A percentile compares a stretch with the other conserved stretches of the same genome.
These are phyloP conservation scores for Colletotrichum sp. DNA, from an alignment of 2,329 filamentous ascomycete species.

Conservation along the genomic window DNA sequence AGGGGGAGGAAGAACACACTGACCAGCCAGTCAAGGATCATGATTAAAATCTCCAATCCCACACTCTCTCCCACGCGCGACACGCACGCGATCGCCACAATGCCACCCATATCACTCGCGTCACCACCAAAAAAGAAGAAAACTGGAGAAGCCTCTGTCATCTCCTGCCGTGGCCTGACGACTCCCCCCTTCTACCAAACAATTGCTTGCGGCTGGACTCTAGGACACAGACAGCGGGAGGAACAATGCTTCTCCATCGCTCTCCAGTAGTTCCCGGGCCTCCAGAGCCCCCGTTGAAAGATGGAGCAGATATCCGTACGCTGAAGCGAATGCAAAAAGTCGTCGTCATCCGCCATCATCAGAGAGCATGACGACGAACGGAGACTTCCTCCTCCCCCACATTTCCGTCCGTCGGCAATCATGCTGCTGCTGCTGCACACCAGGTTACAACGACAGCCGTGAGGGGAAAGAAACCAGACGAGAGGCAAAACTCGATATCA, in stretches of 20 bases:
- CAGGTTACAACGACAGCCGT: neutral
- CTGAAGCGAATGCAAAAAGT: neutral
- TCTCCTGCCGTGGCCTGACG: neutral
- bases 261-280: neutral
- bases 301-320: neutral
- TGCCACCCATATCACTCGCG: neutral
- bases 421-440: neutral
- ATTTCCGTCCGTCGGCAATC: neutral
- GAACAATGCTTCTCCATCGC: constrained; percentile 1
- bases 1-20: neutral
- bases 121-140: neutral
- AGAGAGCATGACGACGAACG: neutral
- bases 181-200: neutral
- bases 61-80: neutral
- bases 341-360: constrained; percentile 14
- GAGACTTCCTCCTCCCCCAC: neutral
- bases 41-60: neutral
- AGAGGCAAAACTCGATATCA: neutral
- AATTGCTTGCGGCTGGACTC: neutral
- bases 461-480: neutral
- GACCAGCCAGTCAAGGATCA: neutral
- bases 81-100: constrained; percentile 7
- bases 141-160: neutral
- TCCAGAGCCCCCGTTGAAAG: neutral
- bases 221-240: neutral